Evolutionary conservation across 2,329 filamentous ascomycete genomes (phyloP), one percentile per base, ranked within the genome.

Genomic region (Berkeleyomyces basicola): DNA sequence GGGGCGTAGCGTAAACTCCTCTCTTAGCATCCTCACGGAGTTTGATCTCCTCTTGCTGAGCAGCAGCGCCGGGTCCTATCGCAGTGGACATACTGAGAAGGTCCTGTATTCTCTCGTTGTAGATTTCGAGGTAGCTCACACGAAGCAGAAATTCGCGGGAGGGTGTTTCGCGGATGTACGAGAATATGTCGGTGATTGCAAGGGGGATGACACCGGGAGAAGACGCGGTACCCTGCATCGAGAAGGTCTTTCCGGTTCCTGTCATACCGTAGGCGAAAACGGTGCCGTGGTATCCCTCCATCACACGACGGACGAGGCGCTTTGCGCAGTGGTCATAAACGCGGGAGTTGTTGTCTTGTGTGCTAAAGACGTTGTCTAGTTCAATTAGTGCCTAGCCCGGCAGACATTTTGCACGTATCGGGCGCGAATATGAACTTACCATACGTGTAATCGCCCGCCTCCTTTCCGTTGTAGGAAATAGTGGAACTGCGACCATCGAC

Each of bases 211-310:
- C 93, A 75, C 93, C 93, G 0, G 93, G 93, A 46, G 90, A 95
- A 2, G 88, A 89, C 55, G 91, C 90, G 9, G 93, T 99, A 68
- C 93, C 93, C 76, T 99, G 93, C 93, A 99, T 99, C 46, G 92
- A 97, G 72, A 97, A 99, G 0, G 93, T 99, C 77, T 99, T 99
- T 68, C 93, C 93, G 0, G 93, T 97, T 66, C 93, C 93, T 97
- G 93, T 99, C 91, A 97, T 97, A 70, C 93, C 93, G 72, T 99
- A 99, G 16, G 92, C 92, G 72, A 99, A 97, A 33, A 99, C 93
- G 0, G 93, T 99, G 64, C 92, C 93, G 70, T 97, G 92, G 72
- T 97, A 99, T 49, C 93, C 93, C 76, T 99, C 93, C 93, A 99
- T 99, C 59, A 99, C 93, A 69, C 93, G 82, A 68, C 93, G 87